Evolutionary conservation across 441 rosid species (phyloP), one percentile per base, ranked within the genome.

Genomic region (Adansonia gregorii): DNA sequence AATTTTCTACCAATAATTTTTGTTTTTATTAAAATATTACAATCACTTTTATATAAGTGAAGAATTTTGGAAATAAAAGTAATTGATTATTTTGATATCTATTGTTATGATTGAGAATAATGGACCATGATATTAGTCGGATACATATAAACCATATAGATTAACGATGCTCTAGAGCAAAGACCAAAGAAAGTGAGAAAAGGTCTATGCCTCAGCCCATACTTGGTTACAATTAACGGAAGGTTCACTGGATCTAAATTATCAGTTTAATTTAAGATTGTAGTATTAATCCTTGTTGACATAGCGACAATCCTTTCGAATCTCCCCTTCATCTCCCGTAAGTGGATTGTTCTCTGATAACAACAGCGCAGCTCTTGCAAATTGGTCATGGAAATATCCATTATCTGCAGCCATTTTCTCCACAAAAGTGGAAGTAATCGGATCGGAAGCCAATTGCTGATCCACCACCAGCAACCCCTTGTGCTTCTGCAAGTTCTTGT

Each of bases 331-430:
- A 43, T 86, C 88, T 24, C 82, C 95, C 0, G 87, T 86, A 3
- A 95, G 87, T 0, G 95, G 97, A 65, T 87, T 91, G 69, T 82
- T 91, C 88, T 95, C 98, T 2, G 98, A 91, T 74, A 95, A 78
- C 78, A 91, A 31, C 46, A 79, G 80, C 64, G 90, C 55, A 3
- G 94, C 92, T 73, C 88, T 82, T 2, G 94, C 82, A 76, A 93
- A 93, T 39, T 93, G 94, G 67, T 86, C 88, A 0, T 74, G 85
- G 83, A 95, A 95, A 81, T 95, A 90, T 76, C 76, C 87, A 39
- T 92, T 92, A 75, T 93, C 94, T 0, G 90, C 81, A 2, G 98
- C 98, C 93, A 95, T 89, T 60, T 84, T 88, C n/a, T 83, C 79
- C n/a, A 93, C 94, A 46, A 78, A 89, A 5, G 94, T 91, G 41